These are phyloP conservation scores for Debaryomyces hansenii DNA, from an alignment of 805 yeast genomes.

Conservation along the genomic window DNA sequence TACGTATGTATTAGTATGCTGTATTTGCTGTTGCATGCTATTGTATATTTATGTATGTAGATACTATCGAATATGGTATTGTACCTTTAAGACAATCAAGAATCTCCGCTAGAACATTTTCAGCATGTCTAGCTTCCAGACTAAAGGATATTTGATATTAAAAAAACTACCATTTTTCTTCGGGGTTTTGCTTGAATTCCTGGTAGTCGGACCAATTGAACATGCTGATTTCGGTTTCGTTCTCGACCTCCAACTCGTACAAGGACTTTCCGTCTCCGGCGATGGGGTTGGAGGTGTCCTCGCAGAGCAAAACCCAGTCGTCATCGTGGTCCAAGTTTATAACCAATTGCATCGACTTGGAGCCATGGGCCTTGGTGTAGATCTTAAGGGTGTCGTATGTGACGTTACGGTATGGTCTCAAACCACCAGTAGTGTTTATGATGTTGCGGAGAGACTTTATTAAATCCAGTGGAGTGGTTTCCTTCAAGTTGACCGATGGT, in stretches of 20 bases:
- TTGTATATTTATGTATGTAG: background rate
- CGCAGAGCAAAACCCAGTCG: conserved; percentile 56
- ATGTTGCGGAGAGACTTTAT: conserved; percentile 49
- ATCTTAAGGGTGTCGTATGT: conserved; percentile 75
- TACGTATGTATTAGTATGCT: too few species aligned
- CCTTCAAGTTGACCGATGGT: conserved; percentile 66
- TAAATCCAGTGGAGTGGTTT: conserved; percentile 64
- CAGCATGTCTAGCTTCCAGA: too few species aligned
- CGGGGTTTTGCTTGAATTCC: conserved; percentile 76
- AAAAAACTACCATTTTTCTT: conserved; percentile 69
- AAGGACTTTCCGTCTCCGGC: conserved; percentile 20
- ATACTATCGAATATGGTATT: background rate
- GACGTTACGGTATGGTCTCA: conserved; percentile 81
- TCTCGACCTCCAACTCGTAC: conserved; percentile 51
- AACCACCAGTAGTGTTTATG: conserved; percentile 59
- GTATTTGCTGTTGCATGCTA: background rate
- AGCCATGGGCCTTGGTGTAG: conserved; percentile 92
- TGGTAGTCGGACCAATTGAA: conserved; percentile 69
- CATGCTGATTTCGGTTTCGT: conserved; percentile 90
- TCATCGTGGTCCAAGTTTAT: conserved; percentile 82
- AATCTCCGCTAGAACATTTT: too few species aligned
- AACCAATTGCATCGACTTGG: conserved; percentile 89
- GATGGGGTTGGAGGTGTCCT: conserved; percentile 1
- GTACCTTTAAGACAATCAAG: background rate
- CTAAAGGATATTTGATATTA: too few species aligned